Conservation (phyloP, 1,139 yeast genomes). For the Suhomyces bolitotheri region DNA sequence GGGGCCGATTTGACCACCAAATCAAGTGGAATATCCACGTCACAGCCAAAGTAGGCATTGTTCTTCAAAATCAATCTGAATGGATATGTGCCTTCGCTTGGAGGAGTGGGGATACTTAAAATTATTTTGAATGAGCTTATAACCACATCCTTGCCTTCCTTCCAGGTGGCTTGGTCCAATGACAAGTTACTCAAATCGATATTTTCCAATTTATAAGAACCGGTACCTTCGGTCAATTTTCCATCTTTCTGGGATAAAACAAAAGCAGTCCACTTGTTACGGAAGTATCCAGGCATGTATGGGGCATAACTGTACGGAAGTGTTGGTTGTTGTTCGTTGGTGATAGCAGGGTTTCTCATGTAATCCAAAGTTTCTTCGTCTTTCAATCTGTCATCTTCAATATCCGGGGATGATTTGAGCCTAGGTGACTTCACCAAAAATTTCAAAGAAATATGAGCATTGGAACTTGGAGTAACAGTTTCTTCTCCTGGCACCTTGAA, state of each 20-base stretch:
- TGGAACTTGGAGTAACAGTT: constrained; percentile 71
- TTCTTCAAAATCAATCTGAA: constrained; percentile 67
- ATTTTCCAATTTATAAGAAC: constrained; percentile 57
- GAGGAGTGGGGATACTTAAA: constrained; percentile 71
- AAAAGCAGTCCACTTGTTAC: constrained; percentile 67
- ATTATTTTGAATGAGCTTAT: constrained; percentile 76
- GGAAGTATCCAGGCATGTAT: constrained; percentile 60
- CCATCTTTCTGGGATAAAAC: constrained; percentile 73
- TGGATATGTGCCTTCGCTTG: constrained; percentile 56
- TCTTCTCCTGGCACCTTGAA: constrained; percentile 89
- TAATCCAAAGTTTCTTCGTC: constrained; percentile 61
- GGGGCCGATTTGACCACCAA: constrained; percentile 62
- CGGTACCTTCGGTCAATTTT: constrained; percentile 63
- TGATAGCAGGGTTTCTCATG: constrained; percentile 68
- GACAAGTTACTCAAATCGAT: constrained; percentile 57
- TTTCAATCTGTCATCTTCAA: constrained; percentile 36
- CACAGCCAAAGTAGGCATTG: constrained; percentile 69
- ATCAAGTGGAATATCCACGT: constrained; percentile 64
- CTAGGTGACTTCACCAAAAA: constrained; percentile 72
- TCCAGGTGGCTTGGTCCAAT: constrained; percentile 50
- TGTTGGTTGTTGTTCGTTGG: constrained; percentile 63
- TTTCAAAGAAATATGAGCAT: constrained; percentile 72
- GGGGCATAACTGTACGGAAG: constrained; percentile 71
- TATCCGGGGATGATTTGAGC: constrained; percentile 60
- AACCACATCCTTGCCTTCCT: constrained; percentile 48